Evolutionary conservation across 805 yeast species (phyloP).

Genomic region (Saccharomycopsis guyanensis): DNA sequence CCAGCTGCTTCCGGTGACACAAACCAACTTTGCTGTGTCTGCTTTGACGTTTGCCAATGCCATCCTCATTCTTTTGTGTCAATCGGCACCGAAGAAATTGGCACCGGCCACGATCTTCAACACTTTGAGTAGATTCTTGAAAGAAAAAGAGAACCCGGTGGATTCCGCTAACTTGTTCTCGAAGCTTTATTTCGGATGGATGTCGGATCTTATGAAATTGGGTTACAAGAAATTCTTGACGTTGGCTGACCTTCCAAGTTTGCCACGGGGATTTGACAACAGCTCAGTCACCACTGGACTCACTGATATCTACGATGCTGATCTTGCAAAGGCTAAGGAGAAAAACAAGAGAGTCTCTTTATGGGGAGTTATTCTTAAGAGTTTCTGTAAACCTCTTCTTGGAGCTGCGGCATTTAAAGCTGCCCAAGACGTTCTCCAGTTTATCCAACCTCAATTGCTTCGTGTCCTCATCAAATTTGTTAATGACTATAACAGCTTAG

Average conservation of each 20-base stretch:
- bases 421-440: conserved; percentile 70
- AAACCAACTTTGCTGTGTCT: conserved; percentile 27
- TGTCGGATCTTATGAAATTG: conserved; percentile 72
- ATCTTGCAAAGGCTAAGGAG: conserved; percentile 30
- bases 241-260: conserved; percentile 64
- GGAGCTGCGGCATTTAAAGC: conserved; percentile 35
- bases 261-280: conserved; percentile 64
- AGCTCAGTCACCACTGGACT: conserved; percentile 42
- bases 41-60: conserved; percentile 29
- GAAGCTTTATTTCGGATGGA: conserved; percentile 79
- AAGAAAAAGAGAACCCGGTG: conserved; percentile 34
- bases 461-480: conserved; percentile 61
- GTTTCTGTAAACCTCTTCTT: conserved; percentile 67
- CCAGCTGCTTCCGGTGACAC: conserved; percentile 1
- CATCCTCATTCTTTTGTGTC: conserved; percentile 28
- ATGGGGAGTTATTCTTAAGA: conserved; percentile 48
- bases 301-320: conserved; percentile 51
- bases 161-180: conserved; percentile 67
- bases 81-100: conserved; percentile 33
- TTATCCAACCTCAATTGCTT: conserved; percentile 80
- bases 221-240: conserved; percentile 58
- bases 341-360: conserved; percentile 39
- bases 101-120: conserved; percentile 35
- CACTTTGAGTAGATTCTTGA: conserved; percentile 26
- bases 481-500: conserved; percentile 35